Evolutionary conservation across 1,284 basidiomycete genomes (phyloP).

Genomic region (Meripilus lineatus): DNA sequence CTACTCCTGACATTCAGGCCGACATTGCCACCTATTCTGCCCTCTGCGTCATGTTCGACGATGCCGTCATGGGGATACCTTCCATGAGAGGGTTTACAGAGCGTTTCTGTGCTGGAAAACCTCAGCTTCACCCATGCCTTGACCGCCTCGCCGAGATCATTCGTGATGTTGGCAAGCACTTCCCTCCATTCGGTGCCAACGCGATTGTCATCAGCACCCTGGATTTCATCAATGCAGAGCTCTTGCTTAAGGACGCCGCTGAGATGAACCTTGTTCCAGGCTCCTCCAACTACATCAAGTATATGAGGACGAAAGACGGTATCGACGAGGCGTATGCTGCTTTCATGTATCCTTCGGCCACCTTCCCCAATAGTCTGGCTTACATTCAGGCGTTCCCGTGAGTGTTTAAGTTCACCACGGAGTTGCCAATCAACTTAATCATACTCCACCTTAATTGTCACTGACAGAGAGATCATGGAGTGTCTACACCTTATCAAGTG

Average conservation of each 20-base stretch:
- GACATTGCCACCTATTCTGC: neutral
- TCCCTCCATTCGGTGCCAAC: neutral
- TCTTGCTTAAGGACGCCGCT: neutral
- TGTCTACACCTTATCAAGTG: no score
- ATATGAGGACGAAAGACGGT: conserved; percentile 1
- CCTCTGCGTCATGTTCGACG: neutral
- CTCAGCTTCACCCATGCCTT: conserved; percentile 6
- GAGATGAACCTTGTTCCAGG: neutral
- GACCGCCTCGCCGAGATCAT: neutral
- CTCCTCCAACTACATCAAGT: neutral
- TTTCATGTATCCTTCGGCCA: neutral
- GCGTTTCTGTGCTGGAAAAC: conserved; percentile 1
- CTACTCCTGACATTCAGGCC: neutral
- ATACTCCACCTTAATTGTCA: no score
- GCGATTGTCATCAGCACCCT: neutral
- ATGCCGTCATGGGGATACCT: neutral
- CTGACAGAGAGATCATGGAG: no score
- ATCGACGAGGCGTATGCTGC: conserved; percentile 1
- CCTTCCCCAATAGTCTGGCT: neutral
- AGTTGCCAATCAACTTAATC: no score
- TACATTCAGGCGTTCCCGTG: conserved; percentile 1
- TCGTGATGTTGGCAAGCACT: neutral
- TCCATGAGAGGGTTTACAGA: no score
- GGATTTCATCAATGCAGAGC: neutral
- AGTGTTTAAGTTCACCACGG: no score